Base-by-base conservation (phyloP, 2,329 filamentous ascomycete genomes). In the Colletotrichum coccodes region DNA sequence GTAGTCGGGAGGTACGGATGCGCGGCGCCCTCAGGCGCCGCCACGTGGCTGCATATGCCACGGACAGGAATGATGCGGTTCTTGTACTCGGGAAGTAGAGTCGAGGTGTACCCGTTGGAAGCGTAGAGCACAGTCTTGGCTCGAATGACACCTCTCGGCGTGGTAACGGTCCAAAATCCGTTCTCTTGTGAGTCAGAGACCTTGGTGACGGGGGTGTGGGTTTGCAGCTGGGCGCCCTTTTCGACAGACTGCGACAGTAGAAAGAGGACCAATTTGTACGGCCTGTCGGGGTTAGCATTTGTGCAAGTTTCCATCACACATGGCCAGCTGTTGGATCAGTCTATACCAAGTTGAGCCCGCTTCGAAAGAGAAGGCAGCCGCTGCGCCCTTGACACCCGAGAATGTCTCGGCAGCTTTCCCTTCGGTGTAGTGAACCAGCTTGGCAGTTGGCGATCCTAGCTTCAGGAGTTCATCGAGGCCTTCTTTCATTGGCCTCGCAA, bases 81-180 rank as follows among this genome's bases (percentile, higher is more conserved):
- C 7, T 81, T 78, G 74, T 91, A 92, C 62, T 84, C 76, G 0
- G 89, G 89, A 1, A 90, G 79, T 6, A 93, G 76, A 14, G 86
- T 83, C 1, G 89, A 86, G 0, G 90, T 91, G 76, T 92, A 92
- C 14, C 82, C 91, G 72, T 93, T 93, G 1, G 89, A 92, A 18
- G 91, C 90, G 49, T 91, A 83, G 21, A 93, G 79, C 16, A 93
- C 81, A 38, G 84, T 85, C 30, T 80, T 81, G 1, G 91, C 82
- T 11, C 72, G 76, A 60, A 91, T 84, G 0, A 70, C 75, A 12
- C 90, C 91, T 23, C 90, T 84, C 0, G 81, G 75, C 3, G 90
- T 92, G 11, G 81, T 74, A 1, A 74, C 23, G 11, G 47, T 71
- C 60, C 75, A 74, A 8, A 58, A 66, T 0, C 75, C 72, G 6